These are phyloP conservation scores for Fragosphaeria purpurea DNA, from an alignment of 2,329 filamentous ascomycete genomes.

Conservation along the genomic window DNA sequence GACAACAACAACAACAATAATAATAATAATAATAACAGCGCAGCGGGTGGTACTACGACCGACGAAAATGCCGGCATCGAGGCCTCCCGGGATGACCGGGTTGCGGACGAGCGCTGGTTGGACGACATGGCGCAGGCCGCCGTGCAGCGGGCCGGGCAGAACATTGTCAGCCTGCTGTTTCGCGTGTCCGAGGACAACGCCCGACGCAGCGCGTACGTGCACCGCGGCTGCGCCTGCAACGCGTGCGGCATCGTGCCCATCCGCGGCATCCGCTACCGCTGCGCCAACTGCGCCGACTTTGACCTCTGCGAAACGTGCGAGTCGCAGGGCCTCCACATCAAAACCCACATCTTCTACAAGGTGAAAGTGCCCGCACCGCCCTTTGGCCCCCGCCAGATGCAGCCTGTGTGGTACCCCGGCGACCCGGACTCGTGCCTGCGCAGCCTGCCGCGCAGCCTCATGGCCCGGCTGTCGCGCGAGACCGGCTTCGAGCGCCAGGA, in stretches of 20 bases:
- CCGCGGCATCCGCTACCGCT: conserved; percentile 83
- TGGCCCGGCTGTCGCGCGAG: conserved; percentile 58
- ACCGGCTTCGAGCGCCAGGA: conserved; percentile 78
- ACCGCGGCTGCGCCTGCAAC: conserved; percentile 88
- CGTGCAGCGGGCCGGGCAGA: conserved; percentile 54
- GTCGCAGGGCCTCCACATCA: conserved; percentile 63
- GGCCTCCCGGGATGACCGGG: conserved; percentile 20
- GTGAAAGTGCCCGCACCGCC: conserved; percentile 82
- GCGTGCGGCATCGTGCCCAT: conserved; percentile 82
- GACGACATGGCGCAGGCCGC: conserved; percentile 32
- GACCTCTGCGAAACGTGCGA: conserved; percentile 94
- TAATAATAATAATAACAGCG: neutral
- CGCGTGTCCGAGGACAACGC: conserved; percentile 91
- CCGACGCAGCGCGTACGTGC: conserved; percentile 76
- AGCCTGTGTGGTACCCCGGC: conserved; percentile 80
- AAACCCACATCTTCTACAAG: conserved; percentile 95
- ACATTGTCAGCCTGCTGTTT: conserved; percentile 76
- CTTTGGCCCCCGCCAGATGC: conserved; percentile 68
- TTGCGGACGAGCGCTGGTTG: conserved; percentile 42
- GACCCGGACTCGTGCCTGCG: conserved; percentile 64
- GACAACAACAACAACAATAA: neutral
- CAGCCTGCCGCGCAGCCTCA: conserved; percentile 56
- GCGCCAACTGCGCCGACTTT: conserved; percentile 88
- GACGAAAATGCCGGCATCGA: conserved; percentile 10
- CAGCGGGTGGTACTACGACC: neutral